Percentiles rank a stretch among this genome's conserved stretches.
Evolutionary conservation across 78 protist genomes (phyloP).

Genomic region (Dictyostelium brefeldianum): DNA sequence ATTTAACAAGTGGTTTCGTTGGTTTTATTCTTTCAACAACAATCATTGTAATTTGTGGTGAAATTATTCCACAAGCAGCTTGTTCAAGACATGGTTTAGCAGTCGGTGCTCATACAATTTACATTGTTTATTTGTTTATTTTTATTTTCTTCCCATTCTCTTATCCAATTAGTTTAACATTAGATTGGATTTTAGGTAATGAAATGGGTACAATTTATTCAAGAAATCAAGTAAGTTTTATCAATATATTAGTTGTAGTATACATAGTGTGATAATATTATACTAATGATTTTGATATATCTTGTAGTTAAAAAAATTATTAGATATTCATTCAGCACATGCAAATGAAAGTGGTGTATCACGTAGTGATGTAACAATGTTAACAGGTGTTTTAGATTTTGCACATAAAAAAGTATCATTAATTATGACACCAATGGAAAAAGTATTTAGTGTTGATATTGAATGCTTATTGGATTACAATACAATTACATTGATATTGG

Average conservation of each 20-base stretch:
- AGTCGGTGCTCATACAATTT: slow-evolving; percentile 85
- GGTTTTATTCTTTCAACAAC: slow-evolving; percentile 88
- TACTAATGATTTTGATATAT: background rate
- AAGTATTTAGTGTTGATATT: slow-evolving; percentile 88
- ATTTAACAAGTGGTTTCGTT: slow-evolving; percentile 81
- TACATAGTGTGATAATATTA: too few relatives aligned
- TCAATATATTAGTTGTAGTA: background rate
- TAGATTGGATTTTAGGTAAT: slow-evolving; percentile 92
- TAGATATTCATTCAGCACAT: slow-evolving; percentile 81
- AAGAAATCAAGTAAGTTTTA: slow-evolving; percentile 58
- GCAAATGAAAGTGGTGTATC: slow-evolving; percentile 75
- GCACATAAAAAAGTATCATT: slow-evolving; percentile 53
- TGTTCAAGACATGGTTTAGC: slow-evolving; percentile 92
- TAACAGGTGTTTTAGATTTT: slow-evolving; percentile 90
- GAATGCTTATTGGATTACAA: slow-evolving; percentile 68
- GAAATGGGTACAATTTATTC: slow-evolving; percentile 91
- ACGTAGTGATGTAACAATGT: slow-evolving; percentile 74
- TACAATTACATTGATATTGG: slow-evolving; percentile 65
- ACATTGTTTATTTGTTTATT: slow-evolving; percentile 82
- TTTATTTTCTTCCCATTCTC: slow-evolving; percentile 76
- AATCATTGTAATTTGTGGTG: slow-evolving; percentile 93
- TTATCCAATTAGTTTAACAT: slow-evolving; percentile 87
- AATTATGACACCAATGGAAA: slow-evolving; percentile 91
- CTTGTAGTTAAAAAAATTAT: slow-evolving; percentile 81
- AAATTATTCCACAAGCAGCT: slow-evolving; percentile 92